These are phyloP conservation scores for Talaromyces albobiverticillius DNA, from an alignment of 2,329 filamentous ascomycete species.

Conservation along the genomic window DNA sequence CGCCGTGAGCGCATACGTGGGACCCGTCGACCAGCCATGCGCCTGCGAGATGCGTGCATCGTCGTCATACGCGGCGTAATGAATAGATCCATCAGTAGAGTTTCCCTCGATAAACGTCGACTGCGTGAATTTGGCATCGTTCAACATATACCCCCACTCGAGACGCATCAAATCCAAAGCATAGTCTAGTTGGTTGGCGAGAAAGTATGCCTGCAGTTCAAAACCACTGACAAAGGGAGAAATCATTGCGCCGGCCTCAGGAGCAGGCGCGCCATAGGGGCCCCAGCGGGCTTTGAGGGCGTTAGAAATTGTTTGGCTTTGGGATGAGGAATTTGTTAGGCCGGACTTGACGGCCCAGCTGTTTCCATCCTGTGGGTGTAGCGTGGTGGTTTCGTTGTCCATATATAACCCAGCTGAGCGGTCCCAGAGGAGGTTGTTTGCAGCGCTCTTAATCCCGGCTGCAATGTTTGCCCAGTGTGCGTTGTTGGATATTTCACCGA, in stretches of 20 bases:
- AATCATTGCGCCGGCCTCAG: constrained; percentile 39
- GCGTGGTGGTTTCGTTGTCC: constrained; percentile 22
- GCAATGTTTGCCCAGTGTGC: constrained; percentile 22
- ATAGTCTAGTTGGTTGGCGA: constrained; percentile 34
- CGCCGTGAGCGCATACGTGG: constrained; percentile 43
- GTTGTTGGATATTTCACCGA: not conserved
- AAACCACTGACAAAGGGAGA: constrained; percentile 43
- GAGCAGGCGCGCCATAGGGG: constrained; percentile 43
- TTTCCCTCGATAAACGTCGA: constrained; percentile 54
- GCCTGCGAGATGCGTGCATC: constrained; percentile 49
- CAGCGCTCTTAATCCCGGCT: constrained; percentile 21
- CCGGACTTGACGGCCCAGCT: constrained; percentile 3
- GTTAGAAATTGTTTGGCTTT: too few species aligned
- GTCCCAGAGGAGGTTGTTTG: constrained; percentile 29
- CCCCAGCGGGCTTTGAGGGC: too few species aligned
- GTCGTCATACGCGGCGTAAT: constrained; percentile 51
- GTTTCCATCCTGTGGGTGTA: constrained; percentile 8
- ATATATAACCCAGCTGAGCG: constrained; percentile 20
- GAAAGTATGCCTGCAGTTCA: constrained; percentile 43
- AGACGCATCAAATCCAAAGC: constrained; percentile 49
- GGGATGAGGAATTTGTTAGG: not conserved
- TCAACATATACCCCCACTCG: constrained; percentile 47
- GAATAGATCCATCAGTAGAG: constrained; percentile 42
- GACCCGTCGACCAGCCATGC: constrained; percentile 52
- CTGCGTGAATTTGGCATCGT: constrained; percentile 54